Conservation (phyloP, 768 basidiomycete species). For the Leccinum incarnatum region DNA sequence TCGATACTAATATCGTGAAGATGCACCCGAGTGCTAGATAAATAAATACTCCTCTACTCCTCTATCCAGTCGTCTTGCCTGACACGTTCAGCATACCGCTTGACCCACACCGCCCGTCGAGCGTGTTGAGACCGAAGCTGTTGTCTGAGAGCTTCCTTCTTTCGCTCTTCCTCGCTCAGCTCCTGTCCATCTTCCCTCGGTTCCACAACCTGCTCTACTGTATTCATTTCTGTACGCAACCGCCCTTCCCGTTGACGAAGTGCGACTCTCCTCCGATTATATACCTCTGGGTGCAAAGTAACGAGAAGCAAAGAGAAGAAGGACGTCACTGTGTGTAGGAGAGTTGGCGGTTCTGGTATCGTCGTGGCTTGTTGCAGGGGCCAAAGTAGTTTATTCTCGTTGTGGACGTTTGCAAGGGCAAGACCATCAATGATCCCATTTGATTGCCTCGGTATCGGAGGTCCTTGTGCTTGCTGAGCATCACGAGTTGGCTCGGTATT, state of each 20-base stretch:
- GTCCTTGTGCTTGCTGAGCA: constrained; percentile 25
- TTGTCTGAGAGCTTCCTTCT: constrained; percentile 32
- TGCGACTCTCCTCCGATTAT: constrained; percentile 61
- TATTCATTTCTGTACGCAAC: constrained; percentile 62
- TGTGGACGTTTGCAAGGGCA: constrained; percentile 54
- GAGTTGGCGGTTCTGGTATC: constrained; percentile 40
- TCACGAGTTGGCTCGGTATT: constrained; percentile 16
- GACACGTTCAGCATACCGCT: constrained; percentile 62
- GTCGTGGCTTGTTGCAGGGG: constrained; percentile 20
- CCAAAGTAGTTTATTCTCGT: constrained; percentile 53
- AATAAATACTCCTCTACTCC: constrained; percentile 38
- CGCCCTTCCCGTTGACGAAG: constrained; percentile 64
- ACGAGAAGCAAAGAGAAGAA: constrained; percentile 57
- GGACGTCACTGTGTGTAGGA: constrained; percentile 48
- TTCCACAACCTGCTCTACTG: constrained; percentile 26
- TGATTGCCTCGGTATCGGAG: constrained; percentile 30
- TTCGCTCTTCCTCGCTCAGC: constrained; percentile 33
- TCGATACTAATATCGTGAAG: constrained; percentile 1
- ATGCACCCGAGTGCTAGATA: constrained; percentile 3
- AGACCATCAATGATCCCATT: constrained; percentile 46
- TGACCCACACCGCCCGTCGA: constrained; percentile 59
- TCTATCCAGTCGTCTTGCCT: constrained; percentile 67
- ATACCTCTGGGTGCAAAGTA: constrained; percentile 71
- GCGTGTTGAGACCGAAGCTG: constrained; percentile 48
- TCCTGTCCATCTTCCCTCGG: constrained; percentile 29